These are phyloP conservation scores for Brachypodium distachyon DNA, from an alignment of 202 grass and related monocot species.

Conservation along the genomic window DNA sequence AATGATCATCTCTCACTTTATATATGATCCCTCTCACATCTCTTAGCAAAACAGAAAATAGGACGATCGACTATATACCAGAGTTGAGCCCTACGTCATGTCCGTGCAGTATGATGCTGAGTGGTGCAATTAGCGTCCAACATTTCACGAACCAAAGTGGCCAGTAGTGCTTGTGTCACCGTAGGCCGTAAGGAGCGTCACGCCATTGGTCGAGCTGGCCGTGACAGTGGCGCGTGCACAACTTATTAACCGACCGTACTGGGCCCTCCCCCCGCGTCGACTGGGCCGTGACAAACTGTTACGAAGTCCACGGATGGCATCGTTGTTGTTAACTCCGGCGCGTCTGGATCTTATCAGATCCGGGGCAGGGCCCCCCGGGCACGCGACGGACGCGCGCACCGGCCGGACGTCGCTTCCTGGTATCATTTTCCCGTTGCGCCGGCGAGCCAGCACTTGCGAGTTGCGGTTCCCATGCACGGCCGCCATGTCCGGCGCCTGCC, in stretches of 20 bases:
- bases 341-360: constrained; percentile 12
- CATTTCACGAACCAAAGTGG: constrained; percentile 23
- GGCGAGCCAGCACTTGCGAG: too few relatives aligned
- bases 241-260: neutral
- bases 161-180: constrained; percentile 9
- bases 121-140: too few relatives aligned
- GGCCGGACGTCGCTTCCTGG: too few relatives aligned
- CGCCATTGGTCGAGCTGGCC: neutral
- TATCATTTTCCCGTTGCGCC: too few relatives aligned
- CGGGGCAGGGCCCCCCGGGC: neutral
- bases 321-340: too few relatives aligned
- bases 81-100: constrained; percentile 11
- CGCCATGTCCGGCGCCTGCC: too few relatives aligned
- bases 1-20: neutral
- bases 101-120: too few relatives aligned
- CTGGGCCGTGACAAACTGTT: neutral
- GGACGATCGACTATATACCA: too few relatives aligned
- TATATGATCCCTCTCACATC: too few relatives aligned
- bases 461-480: too few relatives aligned
- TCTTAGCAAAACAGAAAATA: neutral
- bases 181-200: too few relatives aligned
- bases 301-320: neutral
- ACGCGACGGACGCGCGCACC: too few relatives aligned
- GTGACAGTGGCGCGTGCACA: neutral
- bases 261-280: neutral